Conservation (phyloP, 1,139 yeast genomes). For the Geotrichum histeridarum region DNA sequence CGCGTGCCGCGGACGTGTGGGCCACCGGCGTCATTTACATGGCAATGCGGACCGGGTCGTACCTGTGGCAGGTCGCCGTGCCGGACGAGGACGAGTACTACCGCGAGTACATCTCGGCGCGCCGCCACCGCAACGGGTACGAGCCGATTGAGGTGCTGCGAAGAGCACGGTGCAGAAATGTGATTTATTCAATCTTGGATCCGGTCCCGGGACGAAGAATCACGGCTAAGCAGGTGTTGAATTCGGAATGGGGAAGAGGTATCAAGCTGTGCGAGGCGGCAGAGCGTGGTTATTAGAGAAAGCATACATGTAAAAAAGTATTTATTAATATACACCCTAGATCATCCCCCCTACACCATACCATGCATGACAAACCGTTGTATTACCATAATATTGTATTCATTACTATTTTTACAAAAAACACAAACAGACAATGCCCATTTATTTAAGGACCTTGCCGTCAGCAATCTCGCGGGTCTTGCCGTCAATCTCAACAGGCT, state of each 20-base stretch:
- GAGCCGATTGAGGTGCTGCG: slow-evolving; percentile 83
- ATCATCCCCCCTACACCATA: too few relatives aligned
- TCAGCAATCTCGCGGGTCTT: slow-evolving; percentile 65
- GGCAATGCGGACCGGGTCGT: slow-evolving; percentile 98
- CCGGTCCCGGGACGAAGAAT: slow-evolving; percentile 83
- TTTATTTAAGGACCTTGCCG: slow-evolving; percentile 79
- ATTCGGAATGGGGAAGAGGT: slow-evolving; percentile 94
- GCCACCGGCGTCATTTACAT: slow-evolving; percentile 94
- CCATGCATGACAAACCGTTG: too few relatives aligned
- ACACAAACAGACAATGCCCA: background rate
- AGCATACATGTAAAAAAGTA: too few relatives aligned
- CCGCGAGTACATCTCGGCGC: slow-evolving; percentile 61
- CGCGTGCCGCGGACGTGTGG: slow-evolving; percentile 92
- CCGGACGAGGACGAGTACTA: slow-evolving; percentile 72
- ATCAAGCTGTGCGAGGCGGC: slow-evolving; percentile 74
- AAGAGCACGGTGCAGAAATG: slow-evolving; percentile 80
- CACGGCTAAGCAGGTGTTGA: slow-evolving; percentile 80
- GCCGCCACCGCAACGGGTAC: slow-evolving; percentile 79
- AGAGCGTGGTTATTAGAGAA: slow-evolving; percentile 33
- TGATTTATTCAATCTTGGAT: slow-evolving; percentile 83
- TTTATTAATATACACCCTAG: too few relatives aligned
- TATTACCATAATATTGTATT: background rate
- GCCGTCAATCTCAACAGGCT: slow-evolving; percentile 64
- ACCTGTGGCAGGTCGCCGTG: slow-evolving; percentile 83
- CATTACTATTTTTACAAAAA: too few relatives aligned